phyloP scores from a whole-genome alignment of 2,329 filamentous ascomycete genomes.

The Allantophomopsis cytisporea region DNA sequence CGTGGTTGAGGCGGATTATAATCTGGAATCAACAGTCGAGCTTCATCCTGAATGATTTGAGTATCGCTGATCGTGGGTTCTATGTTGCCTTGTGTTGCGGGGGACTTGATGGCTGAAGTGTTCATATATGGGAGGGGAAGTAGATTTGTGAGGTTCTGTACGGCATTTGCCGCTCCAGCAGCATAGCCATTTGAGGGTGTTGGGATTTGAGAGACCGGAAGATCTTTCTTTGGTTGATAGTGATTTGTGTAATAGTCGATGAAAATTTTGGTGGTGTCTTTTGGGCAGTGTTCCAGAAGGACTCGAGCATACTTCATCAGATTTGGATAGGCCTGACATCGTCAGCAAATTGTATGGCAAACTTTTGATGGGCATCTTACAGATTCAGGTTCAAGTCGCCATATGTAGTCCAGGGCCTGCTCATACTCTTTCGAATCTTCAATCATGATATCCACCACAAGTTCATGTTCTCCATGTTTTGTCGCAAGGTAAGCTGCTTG shows the following conservation, averaged over 20 bases:
- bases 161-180: constrained; percentile 52
- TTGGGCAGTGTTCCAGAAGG: constrained; percentile 73
- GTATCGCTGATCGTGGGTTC: constrained; percentile 37
- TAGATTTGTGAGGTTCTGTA: constrained; percentile 75
- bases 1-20: constrained; percentile 76
- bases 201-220: constrained; percentile 11
- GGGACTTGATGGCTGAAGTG: constrained; percentile 39
- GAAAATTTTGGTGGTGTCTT: constrained; percentile 74
- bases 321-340: constrained; percentile 60
- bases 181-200: constrained; percentile 15
- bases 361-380: constrained; percentile 30
- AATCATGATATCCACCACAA: constrained; percentile 91
- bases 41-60: constrained; percentile 34
- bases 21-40: constrained; percentile 25
- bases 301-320: constrained; percentile 93
- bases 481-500: constrained; percentile 92
- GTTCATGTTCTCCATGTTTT: constrained; percentile 83
- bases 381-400: constrained; percentile 66
- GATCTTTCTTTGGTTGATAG: constrained; percentile 61
- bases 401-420: constrained; percentile 84
- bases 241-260: constrained; percentile 88
- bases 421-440: constrained; percentile 87
- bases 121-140: constrained; percentile 81
- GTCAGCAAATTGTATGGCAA: constrained; percentile 2
- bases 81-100: constrained; percentile 33